Evolutionary conservation across 257 asterid species (phyloP), one percentile per base, ranked within the genome.

Genomic region (Solanum tarapatanum): DNA sequence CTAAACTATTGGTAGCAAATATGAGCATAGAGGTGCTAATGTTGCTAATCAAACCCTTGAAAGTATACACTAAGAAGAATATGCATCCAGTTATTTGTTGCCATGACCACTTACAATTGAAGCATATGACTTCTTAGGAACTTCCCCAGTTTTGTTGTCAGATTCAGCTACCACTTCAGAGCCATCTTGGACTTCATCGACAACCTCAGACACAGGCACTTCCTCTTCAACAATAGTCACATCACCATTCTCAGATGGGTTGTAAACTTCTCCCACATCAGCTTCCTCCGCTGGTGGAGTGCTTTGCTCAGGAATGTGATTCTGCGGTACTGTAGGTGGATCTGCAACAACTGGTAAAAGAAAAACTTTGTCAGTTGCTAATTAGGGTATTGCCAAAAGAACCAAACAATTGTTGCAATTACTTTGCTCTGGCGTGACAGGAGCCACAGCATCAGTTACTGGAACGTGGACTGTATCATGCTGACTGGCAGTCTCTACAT

Each of bases 41-140:
- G 24, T 10, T 82, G 68, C 17, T 45, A 48, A 48, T 26, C 62
- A 28, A 48, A 7, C 41, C 68, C 68, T 45, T 17, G 41, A 45
- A 80, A 74, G 84, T 28, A 66, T 69, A 45, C 16, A 10, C 33
- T 7, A 43, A 43, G 24, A n/a, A 89, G 43, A 79, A 17, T 80
- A 28, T 82, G 85, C 70, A 17, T 82, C 64, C 69, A 83, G 39
- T 41, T 39, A 83, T n/a, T 10, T 51, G 45, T 43, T 83, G 83
- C 37, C 72, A 66, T 41, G 87, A 39, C 37, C 88, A 90, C 99
- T 93, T 91, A 97, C 99, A 88, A 96, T 96, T 35, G 96, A 95
- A 79, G 99, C 99, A 89, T 94, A 96, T 14, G 99, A 93, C 93
- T 95, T 97, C 97, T 96, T 97, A 13, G 95, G 95, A 35, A 88